phyloP scores from a whole-genome alignment of 352 stramenopile genomes.

The Globisporangium middletonii region DNA sequence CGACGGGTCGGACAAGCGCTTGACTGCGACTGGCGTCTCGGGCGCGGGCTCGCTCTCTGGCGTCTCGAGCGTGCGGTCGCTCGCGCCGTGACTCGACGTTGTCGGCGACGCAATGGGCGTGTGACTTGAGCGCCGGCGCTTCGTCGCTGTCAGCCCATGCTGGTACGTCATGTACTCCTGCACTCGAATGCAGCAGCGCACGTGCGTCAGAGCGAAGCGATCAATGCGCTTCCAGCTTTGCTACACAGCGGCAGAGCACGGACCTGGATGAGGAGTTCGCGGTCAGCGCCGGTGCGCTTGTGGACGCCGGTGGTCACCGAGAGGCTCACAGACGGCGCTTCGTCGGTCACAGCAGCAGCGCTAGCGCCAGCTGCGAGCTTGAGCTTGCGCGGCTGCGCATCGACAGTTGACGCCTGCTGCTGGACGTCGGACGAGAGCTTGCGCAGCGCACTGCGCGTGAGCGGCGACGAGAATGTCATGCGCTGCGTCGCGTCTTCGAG shows the following conservation, averaged over 20 bases:
- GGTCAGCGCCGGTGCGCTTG: constrained; percentile 8
- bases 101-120: neutral
- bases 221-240: too few species aligned
- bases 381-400: constrained; percentile 1
- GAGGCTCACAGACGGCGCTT: neutral
- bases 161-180: constrained; percentile 14
- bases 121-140: constrained; percentile 4
- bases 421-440: neutral
- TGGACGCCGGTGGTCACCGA: neutral
- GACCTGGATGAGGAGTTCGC: constrained; percentile 11
- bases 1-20: too few species aligned
- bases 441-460: constrained; percentile 9
- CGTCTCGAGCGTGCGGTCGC: neutral
- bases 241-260: neutral
- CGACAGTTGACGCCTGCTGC: neutral
- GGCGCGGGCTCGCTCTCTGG: too few species aligned
- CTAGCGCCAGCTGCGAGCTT: neutral
- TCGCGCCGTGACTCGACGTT: neutral
- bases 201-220: neutral
- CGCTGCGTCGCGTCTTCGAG: neutral
- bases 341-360: neutral
- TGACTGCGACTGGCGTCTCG: too few species aligned
- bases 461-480: constrained; percentile 9
- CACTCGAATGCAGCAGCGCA: neutral
- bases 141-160: constrained; percentile 5